These are phyloP conservation scores for Lactuca sativa DNA, from an alignment of 129 eudicot species.

Conservation along the genomic window DNA sequence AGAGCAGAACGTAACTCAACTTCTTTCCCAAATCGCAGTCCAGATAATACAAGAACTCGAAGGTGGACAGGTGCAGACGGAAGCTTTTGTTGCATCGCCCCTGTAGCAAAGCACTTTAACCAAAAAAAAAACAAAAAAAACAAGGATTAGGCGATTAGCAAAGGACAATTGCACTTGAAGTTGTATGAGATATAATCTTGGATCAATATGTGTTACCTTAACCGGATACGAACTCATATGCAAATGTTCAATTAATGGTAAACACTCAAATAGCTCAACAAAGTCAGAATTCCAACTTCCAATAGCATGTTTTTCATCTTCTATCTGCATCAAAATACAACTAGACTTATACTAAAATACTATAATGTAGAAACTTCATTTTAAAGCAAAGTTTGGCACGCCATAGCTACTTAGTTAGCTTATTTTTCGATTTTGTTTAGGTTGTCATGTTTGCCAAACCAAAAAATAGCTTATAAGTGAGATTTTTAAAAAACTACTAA, in stretches of 20 bases:
- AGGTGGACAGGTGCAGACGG: slow-evolving; percentile 11
- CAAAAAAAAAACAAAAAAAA: background rate
- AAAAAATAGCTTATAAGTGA: too few species aligned
- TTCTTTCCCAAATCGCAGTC: slow-evolving; percentile 23
- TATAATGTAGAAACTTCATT: background rate
- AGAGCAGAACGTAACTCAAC: slow-evolving; percentile 13
- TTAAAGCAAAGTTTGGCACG: background rate
- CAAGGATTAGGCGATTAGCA: too few species aligned
- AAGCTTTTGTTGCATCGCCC: slow-evolving; percentile 19
- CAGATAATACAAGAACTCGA: slow-evolving; percentile 1
- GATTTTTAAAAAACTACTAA: too few species aligned
- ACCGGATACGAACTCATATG: slow-evolving; percentile 19
- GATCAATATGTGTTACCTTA: slow-evolving; percentile 10
- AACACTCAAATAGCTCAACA: slow-evolving; percentile 22
- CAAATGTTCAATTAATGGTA: slow-evolving; percentile 20
- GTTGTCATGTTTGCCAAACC: too few species aligned
- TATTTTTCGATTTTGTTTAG: too few species aligned
- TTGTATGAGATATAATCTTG: background rate
- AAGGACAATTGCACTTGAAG: background rate
- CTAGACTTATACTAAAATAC: background rate
- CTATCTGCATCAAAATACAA: slow-evolving; percentile 14
- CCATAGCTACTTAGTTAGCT: too few species aligned
- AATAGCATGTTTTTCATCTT: slow-evolving; percentile 2
- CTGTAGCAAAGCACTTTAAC: slow-evolving; percentile 32
- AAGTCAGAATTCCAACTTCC: slow-evolving; percentile 22